phyloP scores from a whole-genome alignment of 2,329 filamentous ascomycete species.

The Podosphaera leucotricha region DNA sequence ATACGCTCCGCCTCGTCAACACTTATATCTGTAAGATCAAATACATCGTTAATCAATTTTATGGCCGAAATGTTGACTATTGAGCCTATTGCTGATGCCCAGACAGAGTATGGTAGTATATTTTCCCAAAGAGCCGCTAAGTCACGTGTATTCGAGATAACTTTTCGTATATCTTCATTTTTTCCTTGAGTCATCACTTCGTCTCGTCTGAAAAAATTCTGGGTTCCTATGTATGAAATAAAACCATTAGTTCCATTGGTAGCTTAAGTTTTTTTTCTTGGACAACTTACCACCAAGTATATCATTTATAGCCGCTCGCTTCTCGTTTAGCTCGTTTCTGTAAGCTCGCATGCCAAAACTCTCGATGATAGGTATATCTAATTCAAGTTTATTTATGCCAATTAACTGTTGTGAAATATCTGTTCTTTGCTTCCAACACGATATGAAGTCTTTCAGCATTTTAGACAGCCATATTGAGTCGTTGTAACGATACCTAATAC shows the following conservation, averaged over 20 bases:
- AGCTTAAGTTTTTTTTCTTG: not conserved
- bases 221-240: constrained; percentile 19
- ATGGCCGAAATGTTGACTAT: constrained; percentile 32
- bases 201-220: constrained; percentile 33
- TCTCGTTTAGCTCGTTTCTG: constrained; percentile 32
- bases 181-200: constrained; percentile 17
- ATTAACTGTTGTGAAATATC: constrained; percentile 27
- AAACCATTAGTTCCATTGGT: not conserved
- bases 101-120: constrained; percentile 35
- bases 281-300: constrained; percentile 27
- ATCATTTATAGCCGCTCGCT: constrained; percentile 37
- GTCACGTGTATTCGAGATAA: constrained; percentile 26
- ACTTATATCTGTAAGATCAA: constrained; percentile 35
- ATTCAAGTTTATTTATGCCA: constrained; percentile 32
- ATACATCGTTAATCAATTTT: constrained; percentile 38
- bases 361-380: constrained; percentile 33
- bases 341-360: constrained; percentile 39
- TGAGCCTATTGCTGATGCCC: constrained; percentile 37
- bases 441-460: constrained; percentile 24
- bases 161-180: constrained; percentile 28
- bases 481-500: constrained; percentile 30
- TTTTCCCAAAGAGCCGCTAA: constrained; percentile 32
- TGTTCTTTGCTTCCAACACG: constrained; percentile 27
- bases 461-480: constrained; percentile 41
- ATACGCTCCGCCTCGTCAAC: constrained; percentile 41